These are phyloP conservation scores for Drechslerella dactyloides DNA, from an alignment of 2,329 filamentous ascomycete species.

Conservation along the genomic window DNA sequence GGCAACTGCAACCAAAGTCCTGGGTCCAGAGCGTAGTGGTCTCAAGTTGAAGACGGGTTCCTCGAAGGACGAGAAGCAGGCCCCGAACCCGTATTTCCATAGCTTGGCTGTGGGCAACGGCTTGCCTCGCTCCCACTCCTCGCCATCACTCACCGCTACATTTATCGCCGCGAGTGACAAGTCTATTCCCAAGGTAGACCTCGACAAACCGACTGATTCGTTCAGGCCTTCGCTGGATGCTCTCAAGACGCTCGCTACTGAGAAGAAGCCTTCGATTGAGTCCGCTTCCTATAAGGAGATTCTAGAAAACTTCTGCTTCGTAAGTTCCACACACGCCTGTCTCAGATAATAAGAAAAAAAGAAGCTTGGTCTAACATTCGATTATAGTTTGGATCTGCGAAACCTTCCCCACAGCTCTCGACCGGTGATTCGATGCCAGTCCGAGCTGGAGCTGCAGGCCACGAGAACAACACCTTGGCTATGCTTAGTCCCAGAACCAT, in stretches of 20 bases:
- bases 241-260: conserved; percentile 52
- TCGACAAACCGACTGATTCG: conserved; percentile 24
- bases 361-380: conserved; percentile 47
- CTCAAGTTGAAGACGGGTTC: conserved; percentile 57
- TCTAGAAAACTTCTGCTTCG: conserved; percentile 99
- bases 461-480: conserved; percentile 25
- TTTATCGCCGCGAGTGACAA: conserved; percentile 39
- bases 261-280: conserved; percentile 73
- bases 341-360: conserved; percentile 13
- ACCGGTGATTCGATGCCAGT: conserved; percentile 38
- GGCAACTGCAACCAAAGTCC: conserved; percentile 71
- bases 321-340: conserved; percentile 70
- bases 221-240: conserved; percentile 47
- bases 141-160: conserved; percentile 41
- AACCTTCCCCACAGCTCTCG: conserved; percentile 38
- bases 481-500: conserved; percentile 22
- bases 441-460: conserved; percentile 18
- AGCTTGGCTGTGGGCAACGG: conserved; percentile 34
- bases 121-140: conserved; percentile 45
- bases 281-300: conserved; percentile 94
- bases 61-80: conserved; percentile 27
- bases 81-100: conserved; percentile 46
- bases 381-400: conserved; percentile 51
- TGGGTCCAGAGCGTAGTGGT: conserved; percentile 67
- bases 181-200: conserved; percentile 33